These are phyloP conservation scores for Rhodotorula diobovata DNA, from an alignment of 768 basidiomycete species.

Conservation along the genomic window DNA sequence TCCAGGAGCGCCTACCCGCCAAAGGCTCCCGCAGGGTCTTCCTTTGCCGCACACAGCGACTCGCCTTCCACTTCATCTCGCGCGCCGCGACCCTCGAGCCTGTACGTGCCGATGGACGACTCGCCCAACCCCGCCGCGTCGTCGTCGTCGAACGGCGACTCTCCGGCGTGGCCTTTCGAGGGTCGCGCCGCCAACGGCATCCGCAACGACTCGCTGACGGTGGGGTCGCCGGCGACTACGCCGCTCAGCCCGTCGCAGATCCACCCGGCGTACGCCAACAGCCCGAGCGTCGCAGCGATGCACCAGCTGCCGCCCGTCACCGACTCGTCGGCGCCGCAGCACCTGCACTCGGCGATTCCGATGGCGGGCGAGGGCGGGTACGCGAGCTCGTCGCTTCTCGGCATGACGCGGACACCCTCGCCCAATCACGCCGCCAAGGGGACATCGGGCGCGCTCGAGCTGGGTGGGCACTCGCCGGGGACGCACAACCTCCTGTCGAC, in stretches of 20 bases:
- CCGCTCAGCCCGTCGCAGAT: slow-evolving; percentile 30
- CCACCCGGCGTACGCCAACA: slow-evolving; percentile 34
- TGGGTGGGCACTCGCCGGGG: slow-evolving; percentile 1
- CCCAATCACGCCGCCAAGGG: slow-evolving; percentile 1
- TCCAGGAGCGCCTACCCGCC: background rate
- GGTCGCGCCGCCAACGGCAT: background rate
- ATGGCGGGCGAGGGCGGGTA: background rate
- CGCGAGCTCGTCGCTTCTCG: slow-evolving; percentile 14
- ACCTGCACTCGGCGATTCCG: slow-evolving; percentile 24
- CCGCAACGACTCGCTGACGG: background rate
- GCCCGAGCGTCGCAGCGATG: background rate
- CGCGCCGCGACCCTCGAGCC: slow-evolving; percentile 16
- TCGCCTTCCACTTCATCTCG: background rate
- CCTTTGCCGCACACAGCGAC: background rate
- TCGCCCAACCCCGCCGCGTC: background rate
- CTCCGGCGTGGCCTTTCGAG: slow-evolving; percentile 31
- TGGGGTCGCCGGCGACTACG: background rate
- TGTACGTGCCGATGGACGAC: slow-evolving; percentile 36
- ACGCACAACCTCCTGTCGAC: slow-evolving; percentile 15
- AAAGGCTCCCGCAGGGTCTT: background rate
- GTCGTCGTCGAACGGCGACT: background rate
- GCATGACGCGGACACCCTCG: background rate
- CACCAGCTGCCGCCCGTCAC: background rate
- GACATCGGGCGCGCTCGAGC: background rate
- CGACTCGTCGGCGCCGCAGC: background rate